These are phyloP conservation scores for Xylariales sp. DNA, from an alignment of 2,329 filamentous ascomycete species.

Conservation along the genomic window DNA sequence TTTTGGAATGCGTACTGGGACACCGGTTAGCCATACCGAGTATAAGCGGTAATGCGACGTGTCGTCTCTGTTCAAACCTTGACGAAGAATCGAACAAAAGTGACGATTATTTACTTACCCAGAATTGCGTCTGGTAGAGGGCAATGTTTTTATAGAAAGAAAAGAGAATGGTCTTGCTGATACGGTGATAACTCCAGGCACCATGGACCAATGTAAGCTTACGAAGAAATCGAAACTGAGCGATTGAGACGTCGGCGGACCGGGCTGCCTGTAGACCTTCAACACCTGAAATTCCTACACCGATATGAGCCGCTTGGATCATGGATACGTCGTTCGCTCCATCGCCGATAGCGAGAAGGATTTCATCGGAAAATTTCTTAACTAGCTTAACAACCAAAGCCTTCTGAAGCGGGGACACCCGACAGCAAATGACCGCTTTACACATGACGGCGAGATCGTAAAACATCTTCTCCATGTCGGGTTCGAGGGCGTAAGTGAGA, in stretches of 20 bases:
- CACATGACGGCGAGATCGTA: slow-evolving; percentile 93
- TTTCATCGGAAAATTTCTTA: slow-evolving; percentile 89
- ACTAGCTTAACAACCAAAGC: slow-evolving; percentile 98
- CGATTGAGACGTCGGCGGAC: slow-evolving; percentile 95
- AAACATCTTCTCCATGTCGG: slow-evolving; percentile 92
- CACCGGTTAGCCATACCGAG: slow-evolving; percentile 20
- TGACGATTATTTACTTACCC: slow-evolving; percentile 68
- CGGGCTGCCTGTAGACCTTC: slow-evolving; percentile 97
- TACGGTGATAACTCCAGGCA: slow-evolving; percentile 96
- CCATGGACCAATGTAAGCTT: slow-evolving; percentile 96
- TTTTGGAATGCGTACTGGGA: slow-evolving; percentile 94
- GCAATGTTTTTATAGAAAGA: slow-evolving; percentile 99
- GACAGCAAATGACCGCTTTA: slow-evolving; percentile 98
- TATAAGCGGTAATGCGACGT: background rate
- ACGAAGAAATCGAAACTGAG: slow-evolving; percentile 92
- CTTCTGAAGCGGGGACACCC: slow-evolving; percentile 96
- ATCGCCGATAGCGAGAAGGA: slow-evolving; percentile 95
- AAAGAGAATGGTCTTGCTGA: slow-evolving; percentile 96
- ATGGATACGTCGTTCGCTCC: slow-evolving; percentile 99
- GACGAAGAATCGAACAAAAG: background rate
- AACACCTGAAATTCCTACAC: slow-evolving; percentile 95
- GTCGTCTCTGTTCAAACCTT: background rate
- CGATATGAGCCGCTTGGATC: slow-evolving; percentile 98
- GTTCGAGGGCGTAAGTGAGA: slow-evolving; percentile 90
- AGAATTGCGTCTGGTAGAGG: slow-evolving; percentile 99